These are phyloP conservation scores for Tieghemostelium lacteum DNA, from an alignment of 78 protist genomes.

Conservation along the genomic window DNA sequence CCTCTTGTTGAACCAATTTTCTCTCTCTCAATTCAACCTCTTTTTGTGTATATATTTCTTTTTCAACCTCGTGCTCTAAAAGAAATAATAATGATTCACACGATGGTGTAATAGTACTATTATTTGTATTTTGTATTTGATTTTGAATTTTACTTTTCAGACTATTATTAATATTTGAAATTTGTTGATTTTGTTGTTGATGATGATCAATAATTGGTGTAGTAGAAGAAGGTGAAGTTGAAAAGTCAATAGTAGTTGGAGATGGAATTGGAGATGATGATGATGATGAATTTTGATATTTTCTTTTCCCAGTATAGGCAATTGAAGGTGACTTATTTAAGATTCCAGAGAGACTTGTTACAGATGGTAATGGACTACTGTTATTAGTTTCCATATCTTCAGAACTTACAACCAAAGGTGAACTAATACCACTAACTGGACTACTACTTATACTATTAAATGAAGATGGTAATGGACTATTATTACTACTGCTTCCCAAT, in stretches of 20 bases:
- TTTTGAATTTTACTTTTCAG: neutral
- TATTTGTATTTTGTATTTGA: neutral
- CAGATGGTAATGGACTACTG: too few species aligned
- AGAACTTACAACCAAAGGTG: too few species aligned
- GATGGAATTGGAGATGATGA: slow-evolving; percentile 20
- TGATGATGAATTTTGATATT: too few species aligned
- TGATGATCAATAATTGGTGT: neutral
- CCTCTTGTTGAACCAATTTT: slow-evolving; percentile 18
- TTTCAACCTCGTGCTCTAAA: slow-evolving; percentile 58
- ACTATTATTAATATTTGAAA: neutral
- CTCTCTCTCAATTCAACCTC: slow-evolving; percentile 25
- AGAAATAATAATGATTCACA: slow-evolving; percentile 23
- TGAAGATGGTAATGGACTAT: too few species aligned
- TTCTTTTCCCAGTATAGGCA: too few species aligned
- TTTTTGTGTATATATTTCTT: slow-evolving; percentile 56
- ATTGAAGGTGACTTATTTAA: too few species aligned
- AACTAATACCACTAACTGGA: too few species aligned
- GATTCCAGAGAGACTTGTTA: too few species aligned
- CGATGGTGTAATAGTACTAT: neutral
- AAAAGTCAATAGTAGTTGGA: too few species aligned
- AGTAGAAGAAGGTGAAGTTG: neutral
- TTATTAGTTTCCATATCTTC: too few species aligned
- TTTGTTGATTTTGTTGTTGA: neutral
- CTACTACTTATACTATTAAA: too few species aligned
- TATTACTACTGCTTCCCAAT: too few species aligned